Evolutionary conservation across 441 rosid genomes (phyloP), one percentile per base, ranked within the genome.

Genomic region (Adansonia grandidieri): DNA sequence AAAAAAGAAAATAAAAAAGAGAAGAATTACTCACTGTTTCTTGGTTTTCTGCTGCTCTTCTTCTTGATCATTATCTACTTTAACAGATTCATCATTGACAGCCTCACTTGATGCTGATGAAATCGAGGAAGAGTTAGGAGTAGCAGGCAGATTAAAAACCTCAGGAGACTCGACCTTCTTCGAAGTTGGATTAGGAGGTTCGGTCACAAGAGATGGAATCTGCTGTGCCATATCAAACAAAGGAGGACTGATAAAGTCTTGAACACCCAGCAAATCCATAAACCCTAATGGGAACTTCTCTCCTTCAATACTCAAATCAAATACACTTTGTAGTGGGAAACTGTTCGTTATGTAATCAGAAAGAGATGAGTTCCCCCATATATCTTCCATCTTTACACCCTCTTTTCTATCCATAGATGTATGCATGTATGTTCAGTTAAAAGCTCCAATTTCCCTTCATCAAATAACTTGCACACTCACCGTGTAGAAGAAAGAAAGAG

Each of bases 51-150:
- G 78, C 56, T 85, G 78, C 48, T 78, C 84, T 53, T 87, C 80
- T 44, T 80, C 79, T 22, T 84, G 82, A 6, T 84, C 85, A 75
- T 77, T 70, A 2, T 63, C 68, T 1, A 47, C 81, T 74, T 85
- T 79, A 74, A 78, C 80, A 8, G 75, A 80, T 79, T 86, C 85
- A 28, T 84, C 84, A 37, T 81, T 80, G 51, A 83, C 77, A 45
- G 90, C 90, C 71, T 89, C 91, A 71, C 91, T 88, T 4, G 92
- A 91, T 40, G 87, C 90, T 22, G 93, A 91, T 5, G 93, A 91
- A 76, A 91, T 80, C 65, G 93, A 90, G 0, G 96, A 88, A 19
- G 90, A 85, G 89, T 90, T 88, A 17, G 96, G 96, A 45, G 93
- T 91, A 14, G 91, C 88, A 47, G 93, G 98, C 74, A 81, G 89